Conservation (phyloP, 345 rosid species). For the Eutrema heterophyllum region DNA sequence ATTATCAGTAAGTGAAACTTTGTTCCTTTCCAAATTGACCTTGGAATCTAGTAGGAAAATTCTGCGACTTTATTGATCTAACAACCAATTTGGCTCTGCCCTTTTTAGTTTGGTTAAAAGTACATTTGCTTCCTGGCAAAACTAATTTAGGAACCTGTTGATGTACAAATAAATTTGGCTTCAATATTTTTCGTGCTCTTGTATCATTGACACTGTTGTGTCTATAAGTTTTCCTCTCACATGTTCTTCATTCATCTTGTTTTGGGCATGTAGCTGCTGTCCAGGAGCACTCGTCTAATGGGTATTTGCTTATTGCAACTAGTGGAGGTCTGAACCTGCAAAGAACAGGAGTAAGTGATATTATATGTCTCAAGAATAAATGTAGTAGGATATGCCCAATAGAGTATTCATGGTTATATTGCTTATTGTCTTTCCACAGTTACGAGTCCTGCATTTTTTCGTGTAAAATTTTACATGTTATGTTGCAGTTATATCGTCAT, state of each 20-base stretch:
- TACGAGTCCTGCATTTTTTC: not conserved
- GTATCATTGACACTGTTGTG: not conserved
- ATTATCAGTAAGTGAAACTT: not conserved
- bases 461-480: not conserved
- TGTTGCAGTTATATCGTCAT: too few species aligned
- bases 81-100: not conserved
- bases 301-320: conserved; percentile 93
- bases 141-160: not conserved
- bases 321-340: conserved; percentile 99
- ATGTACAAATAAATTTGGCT: not conserved
- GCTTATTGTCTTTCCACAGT: not conserved
- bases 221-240: not conserved
- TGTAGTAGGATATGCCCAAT: not conserved
- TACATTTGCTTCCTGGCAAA: not conserved
- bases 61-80: conserved; percentile 22
- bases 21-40: not conserved
- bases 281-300: conserved; percentile 62
- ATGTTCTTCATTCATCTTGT: not conserved
- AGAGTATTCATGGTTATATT: not conserved
- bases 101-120: conserved; percentile 7
- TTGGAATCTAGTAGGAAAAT: conserved; percentile 2
- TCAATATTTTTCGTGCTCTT: not conserved
- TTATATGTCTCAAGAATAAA: not conserved
- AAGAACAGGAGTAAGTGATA: conserved; percentile 92
- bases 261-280: conserved; percentile 52